A percentile compares a stretch with the other conserved stretches of the same genome.
These are phyloP conservation scores for Alopecurus myosuroides DNA, from an alignment of 176 grass and related monocot genomes.

Conservation along the genomic window DNA sequence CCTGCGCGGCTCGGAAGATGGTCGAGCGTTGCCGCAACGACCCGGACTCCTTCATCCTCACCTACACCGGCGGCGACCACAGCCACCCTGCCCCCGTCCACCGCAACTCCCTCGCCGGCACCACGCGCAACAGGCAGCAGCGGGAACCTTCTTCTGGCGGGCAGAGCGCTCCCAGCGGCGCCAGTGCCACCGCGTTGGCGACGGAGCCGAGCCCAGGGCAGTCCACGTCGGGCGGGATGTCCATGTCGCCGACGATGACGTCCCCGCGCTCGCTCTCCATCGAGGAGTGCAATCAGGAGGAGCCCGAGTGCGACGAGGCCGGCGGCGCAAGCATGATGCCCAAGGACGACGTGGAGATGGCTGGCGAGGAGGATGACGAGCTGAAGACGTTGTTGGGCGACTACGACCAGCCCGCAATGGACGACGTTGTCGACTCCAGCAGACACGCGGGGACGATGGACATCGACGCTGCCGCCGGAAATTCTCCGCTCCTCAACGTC, in stretches of 20 bases:
- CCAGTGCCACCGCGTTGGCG: background rate
- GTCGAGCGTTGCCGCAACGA: constrained; percentile 72
- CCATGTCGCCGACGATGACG: background rate
- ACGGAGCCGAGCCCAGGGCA: background rate
- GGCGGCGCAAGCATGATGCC: background rate
- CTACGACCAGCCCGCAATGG: background rate
- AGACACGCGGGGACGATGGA: background rate
- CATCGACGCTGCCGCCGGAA: background rate
- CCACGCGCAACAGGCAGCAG: constrained; percentile 41
- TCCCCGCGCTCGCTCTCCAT: constrained; percentile 13
- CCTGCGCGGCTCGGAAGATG: constrained; percentile 66
- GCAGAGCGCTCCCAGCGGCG: background rate
- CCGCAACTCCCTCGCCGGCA: constrained; percentile 82
- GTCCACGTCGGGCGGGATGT: background rate
- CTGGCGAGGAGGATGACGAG: constrained; percentile 21
- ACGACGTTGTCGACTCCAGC: background rate
- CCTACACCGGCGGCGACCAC: constrained; percentile 76
- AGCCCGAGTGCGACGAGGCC: constrained; percentile 23
- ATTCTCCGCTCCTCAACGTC: background rate
- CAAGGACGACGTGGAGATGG: constrained; percentile 38
- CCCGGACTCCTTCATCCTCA: constrained; percentile 46
- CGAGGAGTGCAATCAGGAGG: constrained; percentile 36
- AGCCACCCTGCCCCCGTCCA: constrained; percentile 58
- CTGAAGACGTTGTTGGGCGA: constrained; percentile 1
- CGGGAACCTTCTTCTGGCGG: background rate